Base-by-base conservation (phyloP, 1,284 basidiomycete species). In the Xanthoconium separans region DNA sequence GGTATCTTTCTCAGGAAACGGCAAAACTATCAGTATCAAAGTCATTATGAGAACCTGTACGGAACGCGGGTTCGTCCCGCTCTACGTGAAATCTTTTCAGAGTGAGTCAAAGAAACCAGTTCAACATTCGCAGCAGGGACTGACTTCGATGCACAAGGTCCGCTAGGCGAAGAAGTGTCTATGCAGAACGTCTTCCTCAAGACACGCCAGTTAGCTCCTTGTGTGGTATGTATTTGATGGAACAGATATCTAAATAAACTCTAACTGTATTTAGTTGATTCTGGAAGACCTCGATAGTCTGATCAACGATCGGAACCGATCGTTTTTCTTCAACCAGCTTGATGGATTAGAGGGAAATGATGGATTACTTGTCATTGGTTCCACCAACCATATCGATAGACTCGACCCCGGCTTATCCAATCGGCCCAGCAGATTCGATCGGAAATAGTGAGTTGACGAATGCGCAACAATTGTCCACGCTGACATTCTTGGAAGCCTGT, bases 311-410 rank as follows among this genome's bases (percentile, higher is more conserved):
- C 46, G 67, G 10, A 92, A 91, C 63, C 81, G 90, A 24, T 89
- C 88, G 1, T 93, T 89, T 77, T 93, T 93, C 81, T 76, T 94
- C 47, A 93, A 93, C 64, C 86, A 92, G 63, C 74, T 93, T 12
- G 87, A 90, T 60, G 89, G 88, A 2, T 69, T 90, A 29, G 80
- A 83, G 61, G 79, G 83, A 31, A 93, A 93, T 62, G 83, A 92
- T 59, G 91, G 91, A 0, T 60, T 93, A 9, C 77, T 93, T 42
- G 74, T 92, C 63, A 85, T 93, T 58, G 89, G 82, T 15, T 88
- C 91, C 1, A 93, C 91, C 24, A 94, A 93, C 65, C 89, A 93
- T 68, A 85, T 91, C 61, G 87, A 91, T 45, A 75, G 78, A 36
- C 79, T 93, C 47, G 90, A 93, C 61, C 83, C 87, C 16, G 87